Base-by-base conservation (phyloP, 148 eudicot genomes). In the Amaranthus hypochondriacus region DNA sequence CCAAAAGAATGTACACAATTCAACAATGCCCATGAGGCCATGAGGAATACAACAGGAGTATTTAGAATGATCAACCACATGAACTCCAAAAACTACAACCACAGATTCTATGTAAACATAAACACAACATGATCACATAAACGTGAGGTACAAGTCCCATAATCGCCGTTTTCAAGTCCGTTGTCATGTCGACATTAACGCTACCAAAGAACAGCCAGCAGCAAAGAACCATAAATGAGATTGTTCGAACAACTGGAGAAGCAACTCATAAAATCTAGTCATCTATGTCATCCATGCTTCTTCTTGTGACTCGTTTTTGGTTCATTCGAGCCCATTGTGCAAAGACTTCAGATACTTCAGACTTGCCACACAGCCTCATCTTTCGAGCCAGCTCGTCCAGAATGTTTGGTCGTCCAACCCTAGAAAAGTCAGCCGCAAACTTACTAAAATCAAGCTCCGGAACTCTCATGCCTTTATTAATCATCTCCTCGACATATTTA, bases 401-500 rank as follows among this genome's bases (percentile, higher is more conserved):
- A 51, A 87, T 81, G 73, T 88, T 75, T 48, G 89, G 87, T 54
- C 80, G 88, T 59, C 98, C 94, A 0, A 57, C 76, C 84, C 90
- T 83, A 12, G 88, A 82, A 66, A 94, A 88, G 75, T 83, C 87
- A 54, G 88, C 79, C 47, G 76, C 83, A 78, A 94, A 87, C 75
- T 84, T 94, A 75, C 79, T 78, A 68, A 83, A 86, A 87, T 91
- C 96, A 53, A 95, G 83, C 73, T 86, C 86, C 70, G 97, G 96
- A 46, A 89, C 87, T 78, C 82, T 92, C 98, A 89, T 94, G 64
- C 98, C 98, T 66, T 88, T 95, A 50, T 86, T 86, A 4, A 95
- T 80, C 89, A 90, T 92, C 76, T 88, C 96, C 83, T 90, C 92
- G 49, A 95, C 68, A 78, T 80, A 87, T 79, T 74, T 84, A 77